These are phyloP conservation scores for Wallacemonas collosoma DNA, from an alignment of 208 protist genomes.

Conservation along the genomic window DNA sequence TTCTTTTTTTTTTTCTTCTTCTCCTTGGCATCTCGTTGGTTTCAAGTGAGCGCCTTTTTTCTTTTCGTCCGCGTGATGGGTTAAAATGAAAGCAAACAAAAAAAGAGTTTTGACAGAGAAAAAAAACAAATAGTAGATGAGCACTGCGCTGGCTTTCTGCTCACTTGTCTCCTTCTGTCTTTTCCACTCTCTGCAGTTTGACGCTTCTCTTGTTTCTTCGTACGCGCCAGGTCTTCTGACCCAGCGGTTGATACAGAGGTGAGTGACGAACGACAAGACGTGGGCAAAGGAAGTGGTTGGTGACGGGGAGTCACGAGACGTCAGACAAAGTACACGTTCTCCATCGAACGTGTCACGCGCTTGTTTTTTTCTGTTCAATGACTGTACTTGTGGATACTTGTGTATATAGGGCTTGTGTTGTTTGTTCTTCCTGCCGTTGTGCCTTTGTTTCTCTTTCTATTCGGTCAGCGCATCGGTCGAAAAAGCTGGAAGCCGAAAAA, in stretches of 20 bases:
- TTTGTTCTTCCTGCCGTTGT: constrained; percentile 10
- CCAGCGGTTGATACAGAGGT: too few species aligned
- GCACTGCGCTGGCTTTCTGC: too few species aligned
- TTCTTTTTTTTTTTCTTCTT: neutral
- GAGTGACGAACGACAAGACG: too few species aligned
- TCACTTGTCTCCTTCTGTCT: too few species aligned
- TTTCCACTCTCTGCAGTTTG: too few species aligned
- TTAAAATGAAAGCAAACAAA: constrained; percentile 10
- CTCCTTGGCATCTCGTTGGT: neutral
- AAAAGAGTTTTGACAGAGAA: neutral
- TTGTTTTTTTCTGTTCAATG: neutral
- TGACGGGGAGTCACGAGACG: too few species aligned
- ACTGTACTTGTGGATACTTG: constrained; percentile 1
- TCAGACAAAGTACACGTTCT: too few species aligned
- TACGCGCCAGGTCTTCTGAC: too few species aligned
- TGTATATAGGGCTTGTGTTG: neutral
- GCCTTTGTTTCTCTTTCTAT: neutral
- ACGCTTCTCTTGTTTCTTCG: too few species aligned
- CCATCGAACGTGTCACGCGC: too few species aligned
- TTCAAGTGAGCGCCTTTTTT: neutral
- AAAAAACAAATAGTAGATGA: neutral
- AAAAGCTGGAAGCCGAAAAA: neutral
- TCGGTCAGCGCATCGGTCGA: neutral
- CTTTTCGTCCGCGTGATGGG: too few species aligned
- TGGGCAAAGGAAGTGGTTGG: too few species aligned